Base-by-base conservation (phyloP, 805 yeast genomes). In the Zygosaccharomyces pseudorouxii region DNA sequence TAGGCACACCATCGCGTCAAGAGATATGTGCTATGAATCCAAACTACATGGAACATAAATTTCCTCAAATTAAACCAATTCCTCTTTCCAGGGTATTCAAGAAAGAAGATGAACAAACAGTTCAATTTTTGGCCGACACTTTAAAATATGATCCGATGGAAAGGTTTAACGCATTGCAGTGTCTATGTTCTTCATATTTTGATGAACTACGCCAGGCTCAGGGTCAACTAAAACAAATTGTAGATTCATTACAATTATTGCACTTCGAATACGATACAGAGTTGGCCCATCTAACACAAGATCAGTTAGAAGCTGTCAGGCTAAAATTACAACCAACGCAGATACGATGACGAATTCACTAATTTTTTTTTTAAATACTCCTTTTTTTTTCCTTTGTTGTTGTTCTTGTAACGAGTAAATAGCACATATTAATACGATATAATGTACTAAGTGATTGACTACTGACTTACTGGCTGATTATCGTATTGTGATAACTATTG, bases 21-120 rank as follows among this genome's bases (percentile, higher is more conserved):
- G 96, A 92, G 69, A 92, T 92, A 57, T 79, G 82, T 64, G 79
- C 89, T 52, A 93, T 92, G 99, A 92, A 92, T 69, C 96, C 97
- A 45, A 90, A 89, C 68, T 93, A 92, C 71, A 87, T 89, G 84
- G 98, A 93, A 67, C 97, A 92, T 71, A 89, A 88, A 64, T 92
- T 92, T 75, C 98, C 99, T 8, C 80, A 78, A 52, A 86, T 86
- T 56, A 84, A 84, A 65, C 86, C 92, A 48, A 85, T 86, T 35
- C 92, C 92, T 38, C 70, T 86, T 51, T 64, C 71, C 31, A 82
- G 80, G 57, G 82, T 85, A 19, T 84, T 84, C 68, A 81, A 82
- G 62, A 57, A 65, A 19, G 71, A 70, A 48, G 73, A 71, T 40
- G 79, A 53, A 49, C 66, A 50, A 75, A 80, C 71, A 52, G 76